Evolutionary conservation across 1,284 basidiomycete species (phyloP).

Genomic region (Puccinia horiana): DNA sequence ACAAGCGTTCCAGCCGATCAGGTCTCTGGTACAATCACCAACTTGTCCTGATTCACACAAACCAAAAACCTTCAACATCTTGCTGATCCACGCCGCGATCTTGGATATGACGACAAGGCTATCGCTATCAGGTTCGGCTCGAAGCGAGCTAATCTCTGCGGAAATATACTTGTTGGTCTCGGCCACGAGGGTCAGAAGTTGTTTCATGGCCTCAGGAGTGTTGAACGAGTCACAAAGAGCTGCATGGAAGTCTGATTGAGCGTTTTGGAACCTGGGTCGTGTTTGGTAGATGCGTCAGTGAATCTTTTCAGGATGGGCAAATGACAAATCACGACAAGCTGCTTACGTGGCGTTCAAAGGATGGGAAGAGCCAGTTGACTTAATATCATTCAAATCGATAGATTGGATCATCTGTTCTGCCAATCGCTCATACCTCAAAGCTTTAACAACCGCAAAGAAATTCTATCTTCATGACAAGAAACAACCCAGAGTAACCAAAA

Average conservation of each 20-base stretch:
- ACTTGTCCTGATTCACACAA: slow-evolving; percentile 72
- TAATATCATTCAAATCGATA: background rate
- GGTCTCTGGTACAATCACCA: slow-evolving; percentile 52
- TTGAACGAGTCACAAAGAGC: slow-evolving; percentile 98
- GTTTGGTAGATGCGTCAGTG: background rate
- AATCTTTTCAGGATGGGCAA: background rate
- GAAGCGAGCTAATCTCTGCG: slow-evolving; percentile 54
- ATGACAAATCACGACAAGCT: background rate
- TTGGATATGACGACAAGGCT: slow-evolving; percentile 68
- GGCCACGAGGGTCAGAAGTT: slow-evolving; percentile 80
- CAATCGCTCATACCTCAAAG: slow-evolving; percentile 62
- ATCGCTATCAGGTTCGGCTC: slow-evolving; percentile 51
- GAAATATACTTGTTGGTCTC: slow-evolving; percentile 82
- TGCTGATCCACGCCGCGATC: slow-evolving; percentile 79
- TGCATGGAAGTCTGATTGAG: slow-evolving; percentile 77
- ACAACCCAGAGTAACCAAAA: background rate
- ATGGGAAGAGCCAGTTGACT: slow-evolving; percentile 8
- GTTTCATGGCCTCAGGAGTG: slow-evolving; percentile 78
- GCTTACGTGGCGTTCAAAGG: background rate
- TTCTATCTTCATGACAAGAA: slow-evolving; percentile 66
- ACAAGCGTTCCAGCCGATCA: slow-evolving; percentile 63
- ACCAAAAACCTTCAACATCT: slow-evolving; percentile 93
- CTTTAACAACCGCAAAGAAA: slow-evolving; percentile 86
- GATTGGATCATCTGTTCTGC: background rate
- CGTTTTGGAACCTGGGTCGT: slow-evolving; percentile 68